phyloP scores from a whole-genome alignment of 2,329 filamentous ascomycete genomes.

The Claviceps sp. region DNA sequence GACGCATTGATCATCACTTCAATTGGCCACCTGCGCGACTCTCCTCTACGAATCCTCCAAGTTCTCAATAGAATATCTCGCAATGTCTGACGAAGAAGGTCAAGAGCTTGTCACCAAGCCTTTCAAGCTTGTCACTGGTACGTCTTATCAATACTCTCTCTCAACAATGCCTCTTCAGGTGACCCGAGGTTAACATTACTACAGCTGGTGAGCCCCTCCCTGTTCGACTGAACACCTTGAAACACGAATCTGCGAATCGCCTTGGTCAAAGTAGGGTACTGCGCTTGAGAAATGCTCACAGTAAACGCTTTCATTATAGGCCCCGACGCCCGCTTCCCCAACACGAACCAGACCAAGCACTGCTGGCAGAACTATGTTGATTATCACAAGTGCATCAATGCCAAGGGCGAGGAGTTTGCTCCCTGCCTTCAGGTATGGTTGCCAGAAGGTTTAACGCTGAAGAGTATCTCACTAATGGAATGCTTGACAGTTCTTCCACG shows the following conservation, averaged over 20 bases:
- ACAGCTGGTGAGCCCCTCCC: conserved; percentile 29
- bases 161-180: conserved; percentile 21
- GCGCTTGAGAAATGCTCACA: conserved; percentile 6
- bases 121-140: conserved; percentile 99
- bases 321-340: conserved; percentile 98
- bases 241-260: conserved; percentile 11
- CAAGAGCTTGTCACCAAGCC: conserved; percentile 80
- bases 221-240: conserved; percentile 4
- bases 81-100: conserved; percentile 80
- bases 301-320: conserved; percentile 37
- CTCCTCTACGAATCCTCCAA: conserved; percentile 10
- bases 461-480: neutral
- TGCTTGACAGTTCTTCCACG: conserved; percentile 68
- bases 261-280: conserved; percentile 14
- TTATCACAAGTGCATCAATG: conserved; percentile 98
- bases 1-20: conserved; percentile 14
- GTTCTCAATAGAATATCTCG: conserved; percentile 29
- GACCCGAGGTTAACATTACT: conserved; percentile 28
- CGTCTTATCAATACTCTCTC: conserved; percentile 31
- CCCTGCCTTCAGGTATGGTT: conserved; percentile 80
- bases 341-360: conserved; percentile 98
- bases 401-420: conserved; percentile 97
- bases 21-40: conserved; percentile 13
- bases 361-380: conserved; percentile 99
- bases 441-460: neutral